phyloP scores from a whole-genome alignment of 2,329 filamentous ascomycete species.

The Cercospora canescens region DNA sequence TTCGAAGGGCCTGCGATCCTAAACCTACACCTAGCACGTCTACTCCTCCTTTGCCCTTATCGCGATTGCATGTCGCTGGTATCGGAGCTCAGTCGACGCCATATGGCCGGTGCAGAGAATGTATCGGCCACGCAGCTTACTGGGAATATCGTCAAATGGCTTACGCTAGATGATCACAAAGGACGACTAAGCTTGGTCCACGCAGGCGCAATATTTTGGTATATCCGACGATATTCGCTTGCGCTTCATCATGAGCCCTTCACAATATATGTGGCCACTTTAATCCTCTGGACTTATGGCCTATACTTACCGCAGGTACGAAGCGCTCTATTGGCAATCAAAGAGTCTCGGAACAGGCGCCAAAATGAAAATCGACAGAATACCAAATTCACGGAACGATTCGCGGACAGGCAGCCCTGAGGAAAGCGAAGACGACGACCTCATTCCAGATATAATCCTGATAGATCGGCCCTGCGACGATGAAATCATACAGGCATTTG shows the following conservation, averaged over 20 bases:
- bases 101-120: neutral
- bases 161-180: conserved; percentile 22
- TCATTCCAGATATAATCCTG: conserved; percentile 22
- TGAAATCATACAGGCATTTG: conserved; percentile 26
- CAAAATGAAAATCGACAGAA: neutral
- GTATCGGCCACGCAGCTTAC: conserved; percentile 11
- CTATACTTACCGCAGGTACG: conserved; percentile 16
- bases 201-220: conserved; percentile 21
- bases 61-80: conserved; percentile 11
- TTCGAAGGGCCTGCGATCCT: conserved; percentile 15
- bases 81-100: conserved; percentile 2
- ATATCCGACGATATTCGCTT: conserved; percentile 16
- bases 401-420: neutral
- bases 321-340: conserved; percentile 6
- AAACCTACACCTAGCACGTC: conserved; percentile 17
- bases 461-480: conserved; percentile 27
- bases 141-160: conserved; percentile 14
- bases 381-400: neutral
- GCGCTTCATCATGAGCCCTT: conserved; percentile 19
- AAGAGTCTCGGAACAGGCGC: neutral
- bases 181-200: conserved; percentile 17
- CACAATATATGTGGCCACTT: conserved; percentile 10
- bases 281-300: conserved; percentile 19
- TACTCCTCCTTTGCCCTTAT: conserved; percentile 17
- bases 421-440: conserved; percentile 17